Base-by-base conservation (phyloP, 352 stramenopile species). In the Pelagophyceae sp. region DNA sequence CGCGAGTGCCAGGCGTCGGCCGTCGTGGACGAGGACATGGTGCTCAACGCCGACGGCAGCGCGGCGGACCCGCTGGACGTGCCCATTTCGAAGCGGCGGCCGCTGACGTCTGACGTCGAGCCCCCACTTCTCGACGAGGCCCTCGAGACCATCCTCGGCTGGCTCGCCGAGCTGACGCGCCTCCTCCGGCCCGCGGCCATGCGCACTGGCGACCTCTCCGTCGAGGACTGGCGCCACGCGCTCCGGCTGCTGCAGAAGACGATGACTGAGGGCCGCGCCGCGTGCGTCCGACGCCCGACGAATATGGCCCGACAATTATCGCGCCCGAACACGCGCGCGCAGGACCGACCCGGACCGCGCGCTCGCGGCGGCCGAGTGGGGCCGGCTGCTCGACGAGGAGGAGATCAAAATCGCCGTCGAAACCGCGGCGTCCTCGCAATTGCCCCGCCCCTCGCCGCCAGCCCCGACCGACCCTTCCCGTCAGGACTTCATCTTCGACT, bases 51-150 rank as follows among this genome's bases (percentile, higher is more conserved):
- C 45, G 45, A 23, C 45, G 45, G 45, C 45, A 23, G 45, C 45
- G 45, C 45, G 45, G 45, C 45, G 45, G 45, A 11, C 11, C 11
- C 45, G 45, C 11, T 11, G 45, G 45, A 23, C 11, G 45, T 23
- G 45, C 45, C 11, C 11, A 54, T 23, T 23, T 23, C 45, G 45
- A 54, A 11, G 45, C 23, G 11, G 45, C 23, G 11, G 45, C 23
- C 45, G 45, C 45, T n/a, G n/a, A n/a, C n/a, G n/a, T n/a, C n/a
- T n/a, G n/a, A n/a, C 45, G 45, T 54, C 45, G 45, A 54, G 23
- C 58, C 58, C 11, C 58, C 58, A 11, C 58, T 58, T 1, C 1
- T 74, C 35, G 67, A 74, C 67, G 67, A 74, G 38, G 33, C 67
- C 38, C 67, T 74, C 67, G 67, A 74, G 38, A 33, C 35, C 20